Conservation (phyloP, 495 filamentous ascomycete genomes). For the Penicillium macrosclerotiorum region DNA sequence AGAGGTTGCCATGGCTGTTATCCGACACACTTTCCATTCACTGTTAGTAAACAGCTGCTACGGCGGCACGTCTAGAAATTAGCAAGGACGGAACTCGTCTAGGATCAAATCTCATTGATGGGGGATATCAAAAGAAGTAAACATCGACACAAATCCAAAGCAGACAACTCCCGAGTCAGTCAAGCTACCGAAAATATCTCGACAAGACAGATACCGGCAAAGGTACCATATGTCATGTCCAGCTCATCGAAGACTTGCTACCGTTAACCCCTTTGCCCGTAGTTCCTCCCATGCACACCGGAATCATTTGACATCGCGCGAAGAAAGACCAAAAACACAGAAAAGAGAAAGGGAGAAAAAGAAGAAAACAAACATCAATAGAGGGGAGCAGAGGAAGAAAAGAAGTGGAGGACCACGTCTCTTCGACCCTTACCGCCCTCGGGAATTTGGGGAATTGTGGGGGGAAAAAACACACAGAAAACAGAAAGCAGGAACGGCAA, state of each 20-base stretch:
- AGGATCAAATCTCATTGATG: constrained; percentile 23
- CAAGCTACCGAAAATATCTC: not conserved
- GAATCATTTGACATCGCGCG: constrained; percentile 7
- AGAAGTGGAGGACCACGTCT: not conserved
- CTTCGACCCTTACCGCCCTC: not conserved
- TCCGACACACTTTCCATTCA: too few relatives aligned
- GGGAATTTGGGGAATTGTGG: constrained; percentile 4
- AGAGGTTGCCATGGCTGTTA: too few relatives aligned
- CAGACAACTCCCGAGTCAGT: constrained; percentile 6
- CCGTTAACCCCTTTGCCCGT: not conserved
- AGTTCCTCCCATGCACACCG: constrained; percentile 15
- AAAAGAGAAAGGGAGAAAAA: constrained; percentile 5
- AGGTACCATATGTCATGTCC: constrained; percentile 13
- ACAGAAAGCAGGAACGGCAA: constrained; percentile 8
- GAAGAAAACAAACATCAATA: not conserved
- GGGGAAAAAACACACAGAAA: constrained; percentile 9
- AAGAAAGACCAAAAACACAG: constrained; percentile 5
- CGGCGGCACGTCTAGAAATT: not conserved
- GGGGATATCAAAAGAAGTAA: constrained; percentile 21
- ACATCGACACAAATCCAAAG: constrained; percentile 15
- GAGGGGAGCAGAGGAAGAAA: not conserved
- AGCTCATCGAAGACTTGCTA: constrained; percentile 6
- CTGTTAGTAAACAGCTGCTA: too few relatives aligned
- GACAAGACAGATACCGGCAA: constrained; percentile 1
- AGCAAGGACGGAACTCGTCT: constrained; percentile 8